A percentile compares a stretch with the other conserved stretches of the same genome.
Evolutionary conservation across 306 rosid genomes (phyloP).

Genomic region (Medicago arabica): DNA sequence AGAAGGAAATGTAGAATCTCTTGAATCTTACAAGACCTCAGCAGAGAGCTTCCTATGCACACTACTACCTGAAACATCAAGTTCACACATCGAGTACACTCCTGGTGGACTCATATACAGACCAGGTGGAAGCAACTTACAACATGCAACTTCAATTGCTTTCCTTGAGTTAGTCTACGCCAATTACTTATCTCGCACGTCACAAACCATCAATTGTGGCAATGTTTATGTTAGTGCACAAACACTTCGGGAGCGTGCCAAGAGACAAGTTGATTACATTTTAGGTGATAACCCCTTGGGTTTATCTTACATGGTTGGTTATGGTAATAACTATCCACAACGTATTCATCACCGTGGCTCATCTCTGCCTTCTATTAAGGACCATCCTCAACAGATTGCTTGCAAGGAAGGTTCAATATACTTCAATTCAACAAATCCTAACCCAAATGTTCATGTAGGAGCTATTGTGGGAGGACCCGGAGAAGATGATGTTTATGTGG

Average conservation of each 20-base stretch:
- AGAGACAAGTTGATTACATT: slow-evolving; percentile 88
- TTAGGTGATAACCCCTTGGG: slow-evolving; percentile 79
- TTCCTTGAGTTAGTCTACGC: slow-evolving; percentile 83
- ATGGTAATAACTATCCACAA: slow-evolving; percentile 65
- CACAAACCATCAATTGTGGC: slow-evolving; percentile 73
- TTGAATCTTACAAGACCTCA: slow-evolving; percentile 74
- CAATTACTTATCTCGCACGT: slow-evolving; percentile 66
- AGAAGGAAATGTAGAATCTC: slow-evolving; percentile 65
- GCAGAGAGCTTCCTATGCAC: slow-evolving; percentile 94
- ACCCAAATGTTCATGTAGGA: slow-evolving; percentile 81
- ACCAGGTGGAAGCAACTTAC: slow-evolving; percentile 94
- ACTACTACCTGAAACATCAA: slow-evolving; percentile 70
- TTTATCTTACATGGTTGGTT: slow-evolving; percentile 93
- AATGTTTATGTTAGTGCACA: slow-evolving; percentile 61
- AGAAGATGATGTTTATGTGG: slow-evolving; percentile 71
- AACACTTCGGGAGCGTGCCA: slow-evolving; percentile 69
- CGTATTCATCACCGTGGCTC: slow-evolving; percentile 92
- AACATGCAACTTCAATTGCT: slow-evolving; percentile 80
- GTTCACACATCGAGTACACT: slow-evolving; percentile 76
- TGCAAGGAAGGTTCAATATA: slow-evolving; percentile 81
- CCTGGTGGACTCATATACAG: slow-evolving; percentile 91
- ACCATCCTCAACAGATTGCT: slow-evolving; percentile 70
- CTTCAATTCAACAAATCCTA: slow-evolving; percentile 73
- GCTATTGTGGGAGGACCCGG: slow-evolving; percentile 93
- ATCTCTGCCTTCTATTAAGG: slow-evolving; percentile 79